Evolutionary conservation across 768 basidiomycete genomes (phyloP), one percentile per base, ranked within the genome.

Genomic region (Flagelloscypha sp.): DNA sequence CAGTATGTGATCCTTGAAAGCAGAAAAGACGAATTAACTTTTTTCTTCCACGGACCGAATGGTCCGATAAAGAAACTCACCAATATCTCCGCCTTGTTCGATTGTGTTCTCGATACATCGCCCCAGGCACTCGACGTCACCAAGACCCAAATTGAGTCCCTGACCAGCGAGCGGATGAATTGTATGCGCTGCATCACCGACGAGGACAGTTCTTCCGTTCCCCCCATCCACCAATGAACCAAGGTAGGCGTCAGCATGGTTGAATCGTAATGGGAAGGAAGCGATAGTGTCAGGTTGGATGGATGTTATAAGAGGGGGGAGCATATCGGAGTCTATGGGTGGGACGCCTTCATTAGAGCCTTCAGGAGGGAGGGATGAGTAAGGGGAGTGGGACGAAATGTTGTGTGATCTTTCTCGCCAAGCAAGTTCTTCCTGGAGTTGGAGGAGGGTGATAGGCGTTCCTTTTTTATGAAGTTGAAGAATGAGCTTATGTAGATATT

Each of bases 171-270:
- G 74, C 1, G 95, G 94, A 52, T 98, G 94, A 2, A 90, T 66
- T 0, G 87, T 88, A 51, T 98, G 95, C 12, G 93, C 95, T 1
- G 94, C 93, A 57, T 99, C 95, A 2, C 95, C 95, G 1, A 98
- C 74, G 6, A 98, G 76, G 2, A 82, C 92, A 1, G 87, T 93
- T 4, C 94, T 73, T 3, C 62, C 55, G 4, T 76, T 71, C 21
- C 44, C 38, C 0, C 75, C 78, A 49, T 79, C 79, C n/a, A n/a
- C n/a, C n/a, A n/a, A n/a, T n/a, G n/a, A n/a, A 11, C 92, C 89
- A 28, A 93, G 62, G 56, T 99, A 98, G 0, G 70, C 57, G 24
- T 92, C 86, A 2, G 87, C 83, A 46, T 98, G 95, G 31, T 74
- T 84, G 43, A 86, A 82, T 19, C 79, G 72, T 5, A 98, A 62